These are phyloP conservation scores for Ophiosphaerella narmari DNA, from an alignment of 2,329 filamentous ascomycete species.

Conservation along the genomic window DNA sequence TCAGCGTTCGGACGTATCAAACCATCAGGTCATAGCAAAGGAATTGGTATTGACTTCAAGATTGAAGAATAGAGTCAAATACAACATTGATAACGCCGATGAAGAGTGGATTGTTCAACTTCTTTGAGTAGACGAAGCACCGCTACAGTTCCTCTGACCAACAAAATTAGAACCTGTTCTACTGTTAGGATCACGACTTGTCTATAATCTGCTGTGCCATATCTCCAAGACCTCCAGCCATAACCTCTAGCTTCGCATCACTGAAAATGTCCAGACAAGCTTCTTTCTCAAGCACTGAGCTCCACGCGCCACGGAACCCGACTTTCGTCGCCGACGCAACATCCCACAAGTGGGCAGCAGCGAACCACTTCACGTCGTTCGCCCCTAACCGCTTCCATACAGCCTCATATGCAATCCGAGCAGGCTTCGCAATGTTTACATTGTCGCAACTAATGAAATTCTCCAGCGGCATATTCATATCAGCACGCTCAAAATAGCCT, in stretches of 20 bases:
- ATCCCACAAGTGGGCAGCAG: conserved; percentile 66
- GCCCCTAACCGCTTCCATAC: conserved; percentile 50
- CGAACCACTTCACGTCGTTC: conserved; percentile 58
- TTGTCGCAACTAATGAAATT: conserved; percentile 59
- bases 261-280: conserved; percentile 13
- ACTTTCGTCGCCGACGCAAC: conserved; percentile 56
- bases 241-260: conserved; percentile 11
- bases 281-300: conserved; percentile 11
- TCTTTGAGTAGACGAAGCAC: too few relatives aligned
- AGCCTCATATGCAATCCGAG: conserved; percentile 52
- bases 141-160: too few relatives aligned
- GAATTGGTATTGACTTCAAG: too few relatives aligned
- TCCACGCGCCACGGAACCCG: conserved; percentile 39
- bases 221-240: conserved; percentile 7
- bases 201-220: conserved; percentile 13
- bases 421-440: conserved; percentile 56
- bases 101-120: too few relatives aligned
- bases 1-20: too few relatives aligned
- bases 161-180: neutral
- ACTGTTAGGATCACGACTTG: conserved; percentile 4
- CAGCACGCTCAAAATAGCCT: conserved; percentile 57
- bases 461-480: conserved; percentile 57
- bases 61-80: too few relatives aligned
- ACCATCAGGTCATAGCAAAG: too few relatives aligned
- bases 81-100: too few relatives aligned